Evolutionary conservation across 2,329 filamentous ascomycete species (phyloP), one percentile per base, ranked within the genome.

Genomic region (Cytospora leucostoma): DNA sequence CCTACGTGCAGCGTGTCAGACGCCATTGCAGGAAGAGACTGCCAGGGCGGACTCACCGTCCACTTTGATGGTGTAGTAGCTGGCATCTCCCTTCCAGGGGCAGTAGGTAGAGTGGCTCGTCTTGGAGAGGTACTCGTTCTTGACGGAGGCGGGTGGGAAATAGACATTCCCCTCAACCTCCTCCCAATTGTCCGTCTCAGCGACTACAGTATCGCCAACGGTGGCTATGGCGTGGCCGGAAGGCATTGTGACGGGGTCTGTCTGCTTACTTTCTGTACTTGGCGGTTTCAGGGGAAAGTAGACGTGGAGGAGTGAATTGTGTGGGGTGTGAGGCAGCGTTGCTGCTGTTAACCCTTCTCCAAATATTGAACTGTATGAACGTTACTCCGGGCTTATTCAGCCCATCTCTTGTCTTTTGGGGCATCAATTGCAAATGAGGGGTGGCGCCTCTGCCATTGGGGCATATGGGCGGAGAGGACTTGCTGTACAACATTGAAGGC

Each of bases 121-220:
- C 19, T 76, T 72, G 49, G 70, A 73, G 65, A 86, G 78, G 66
- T 76, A 75, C 61, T 79, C 74, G 38, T 76, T 72, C 65, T 80
- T 76, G 65, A 84, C 71, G 8, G 78, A 72, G 8, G 76, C 74
- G 0, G 78, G 79, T 50, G 80, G 80, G 69, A 83, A 82, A 70
- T 86, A 86, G 65, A 86, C 77, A 71, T 85, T 86, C 33, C 83
- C 83, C 67, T 87, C 84, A 38, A 86, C 82, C 34, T 80, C 77
- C 68, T 84, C 80, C 74, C 79, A 85, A 17, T 73, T 74, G 51
- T 81, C 76, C 65, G 82, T 76, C 68, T 82, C 78, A 64, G 84
- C 84, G 59, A 87, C 71, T 40, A 79, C 69, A 57, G 75, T 77
- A 66, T 79, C 81, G 68, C 81, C 78, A 56, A 84, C 71, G 33